Conservation (phyloP, 345 rosid species). For the Populus tremula region DNA sequence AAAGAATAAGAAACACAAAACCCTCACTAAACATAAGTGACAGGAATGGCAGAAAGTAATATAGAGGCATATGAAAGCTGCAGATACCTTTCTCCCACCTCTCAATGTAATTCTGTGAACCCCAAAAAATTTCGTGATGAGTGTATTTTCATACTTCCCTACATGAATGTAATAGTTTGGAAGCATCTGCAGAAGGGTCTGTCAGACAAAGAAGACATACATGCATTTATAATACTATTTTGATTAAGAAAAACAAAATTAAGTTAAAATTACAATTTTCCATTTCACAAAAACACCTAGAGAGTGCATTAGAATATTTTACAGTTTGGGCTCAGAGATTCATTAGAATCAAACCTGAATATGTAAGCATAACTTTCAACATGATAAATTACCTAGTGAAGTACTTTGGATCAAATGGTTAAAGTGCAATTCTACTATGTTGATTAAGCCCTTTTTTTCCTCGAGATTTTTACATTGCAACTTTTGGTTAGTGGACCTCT, state of each 20-base stretch:
- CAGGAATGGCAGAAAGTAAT: slow-evolving; percentile 10
- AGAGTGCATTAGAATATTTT: too few species aligned
- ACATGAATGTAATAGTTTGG: slow-evolving; percentile 72
- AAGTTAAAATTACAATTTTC: not conserved
- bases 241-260: not conserved
- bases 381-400: not conserved
- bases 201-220: slow-evolving; percentile 15
- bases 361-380: not conserved
- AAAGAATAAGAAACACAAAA: slow-evolving; percentile 21
- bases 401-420: not conserved
- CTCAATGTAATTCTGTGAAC: slow-evolving; percentile 71
- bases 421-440: not conserved
- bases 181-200: slow-evolving; percentile 86
- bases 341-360: not conserved
- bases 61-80: not conserved
- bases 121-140: slow-evolving; percentile 90
- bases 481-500: not conserved
- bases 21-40: slow-evolving; percentile 10
- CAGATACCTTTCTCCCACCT: slow-evolving; percentile 73
- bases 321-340: not conserved
- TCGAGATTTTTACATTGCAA: not conserved
- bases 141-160: slow-evolving; percentile 74
- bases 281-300: not conserved
- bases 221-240: not conserved
- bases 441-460: too few species aligned